Base-by-base conservation (phyloP, 352 stramenopile genomes). In the Globisporangium cederbergense region DNA sequence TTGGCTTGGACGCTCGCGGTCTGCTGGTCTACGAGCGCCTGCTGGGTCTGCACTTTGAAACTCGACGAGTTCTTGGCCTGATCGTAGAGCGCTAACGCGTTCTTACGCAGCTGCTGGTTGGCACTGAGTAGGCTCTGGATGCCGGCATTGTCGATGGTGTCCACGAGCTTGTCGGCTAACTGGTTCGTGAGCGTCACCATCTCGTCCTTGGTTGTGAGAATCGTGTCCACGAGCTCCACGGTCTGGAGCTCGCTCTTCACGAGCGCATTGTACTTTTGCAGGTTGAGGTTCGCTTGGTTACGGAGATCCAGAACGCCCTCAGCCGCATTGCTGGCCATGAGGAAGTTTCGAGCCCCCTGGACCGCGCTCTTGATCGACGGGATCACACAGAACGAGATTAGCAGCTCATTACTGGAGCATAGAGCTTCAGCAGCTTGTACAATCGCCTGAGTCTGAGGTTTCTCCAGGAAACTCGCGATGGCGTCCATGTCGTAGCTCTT, bases 41-140 rank as follows among this genome's bases (percentile, higher is more conserved):
- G 49, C 49, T 54, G 49, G 22, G 49, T 54, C 49, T 54, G 49
- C 22, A 54, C 49, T 18, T 54, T 54, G 22, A 54, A 54, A 18
- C 49, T 54, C 13, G 49, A 54, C 6, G 20, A 20, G 49, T 54
- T 54, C 25, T 54, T 54, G 22, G 49, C 18, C 22, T 54, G 49
- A 25, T 54, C 22, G 13, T 54, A 54, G 49, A 54, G 49, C 11
- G 25, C 49, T 5, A 54, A 30, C 13, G 49, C 49, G 49, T 54
- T 54, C 20, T 54, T 54, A 5, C n/a, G 49, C 22, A 54, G 49
- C 22, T 54, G 49, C 22, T 32, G 49, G 49, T 54, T 54, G 3
- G 22, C 7, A 14, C 22, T 38, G 49, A 54, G 49, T 25, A 54
- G 18, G 8, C 16, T 54, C 22, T 54, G 49, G 13, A 54, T 54